Base-by-base conservation (phyloP, 192 early-diverging fungal species). In the Oehlia diaphana region DNA sequence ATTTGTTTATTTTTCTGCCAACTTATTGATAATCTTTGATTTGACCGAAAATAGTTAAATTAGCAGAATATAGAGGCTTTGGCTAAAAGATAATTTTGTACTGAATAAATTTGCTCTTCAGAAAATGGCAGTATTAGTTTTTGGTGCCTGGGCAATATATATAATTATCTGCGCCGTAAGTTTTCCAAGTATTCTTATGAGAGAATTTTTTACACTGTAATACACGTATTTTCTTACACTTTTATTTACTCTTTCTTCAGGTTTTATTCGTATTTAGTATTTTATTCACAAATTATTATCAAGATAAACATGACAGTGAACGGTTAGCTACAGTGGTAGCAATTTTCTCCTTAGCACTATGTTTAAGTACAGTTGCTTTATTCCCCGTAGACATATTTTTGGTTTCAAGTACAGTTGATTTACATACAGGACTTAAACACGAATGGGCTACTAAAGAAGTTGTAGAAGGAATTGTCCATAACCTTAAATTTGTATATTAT, bases 321-420 rank as follows among this genome's bases (percentile, higher is more conserved):
- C 82, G 79, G 2, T 84, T 90, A 65, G 89, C 89, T 13, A 85
- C 88, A 63, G n/a, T 83, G 21, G 77, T 90, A 26, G 86, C 89
- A 33, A 82, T 90, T 58, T 44, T 84, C 16, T 84, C 83, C 13
- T 80, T 90, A 14, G 86, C 84, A 2, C 68, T 90, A 33, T 79
- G 87, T 28, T 84, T 90, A 31, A 82, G 85, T 1, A 86, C 86
- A 0, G 79, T 90, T 8, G 83, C 86, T 13, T 81, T 91, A 61
- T 83, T 89, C 47, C 87, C 89, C 1, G 82, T 91, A 16, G 90
- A 91, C 67, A 89, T 89, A 61, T 90, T 87, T 80, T 68, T 90
- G 21, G 90, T 91, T 28, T 90, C 90, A 3, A 82, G 86, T 16
- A 89, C 86, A 37, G 81, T 87, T 72, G 83, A 91, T 78, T 66